Evolutionary conservation across 2,329 filamentous ascomycete species (phyloP), one percentile per base, ranked within the genome.

Genomic region (Fusarium concolor): DNA sequence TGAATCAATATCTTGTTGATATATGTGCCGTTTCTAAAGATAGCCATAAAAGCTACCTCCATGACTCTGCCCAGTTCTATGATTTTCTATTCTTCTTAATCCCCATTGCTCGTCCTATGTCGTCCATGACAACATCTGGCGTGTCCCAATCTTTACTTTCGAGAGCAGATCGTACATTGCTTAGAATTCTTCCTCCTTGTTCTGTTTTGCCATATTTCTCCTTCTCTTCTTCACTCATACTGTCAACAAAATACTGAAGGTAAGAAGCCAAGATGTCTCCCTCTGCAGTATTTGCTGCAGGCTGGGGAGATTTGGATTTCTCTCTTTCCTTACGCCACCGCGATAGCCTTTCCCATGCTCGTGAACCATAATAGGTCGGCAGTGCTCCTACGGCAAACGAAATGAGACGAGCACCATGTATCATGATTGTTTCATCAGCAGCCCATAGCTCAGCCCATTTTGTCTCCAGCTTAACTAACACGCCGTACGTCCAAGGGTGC

Each of bases 311-410:
- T 8, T 15, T 33, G 14, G 31, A 14, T 33, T 17, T 5, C 33
- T 35, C 17, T n/a, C 15, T 17, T 35, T 35, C 33, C 33, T 17
- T 35, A 35, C 14, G 22, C 42, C 52, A 39, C 2, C 3, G 2
- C 6, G 10, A 2, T 2, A 24, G 3, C 4, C 6, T 0, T 1
- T 17, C 4, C 33, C 52, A 47, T 9, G 1, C 3, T 17, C 3
- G 17, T 8, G 5, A 5, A 2, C 24, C 31, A 8, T 10, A 24
- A 10, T 22, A 18, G 20, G 15, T 14, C 2, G 43, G 18, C 3
- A 38, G 2, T 11, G 26, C 52, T 2, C 18, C 33, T 4, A 26
- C 26, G 10, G 18, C 5, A 9, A 39, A 31, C 5, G 43, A n/a
- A 15, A 38, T 7, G 5, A 17, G 9, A 10, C 20, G 20, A 3